Percentiles rank a stretch among this genome's conserved stretches.
These are phyloP conservation scores for Phytophthora litchii DNA, from an alignment of 352 stramenopile genomes.

Conservation along the genomic window DNA sequence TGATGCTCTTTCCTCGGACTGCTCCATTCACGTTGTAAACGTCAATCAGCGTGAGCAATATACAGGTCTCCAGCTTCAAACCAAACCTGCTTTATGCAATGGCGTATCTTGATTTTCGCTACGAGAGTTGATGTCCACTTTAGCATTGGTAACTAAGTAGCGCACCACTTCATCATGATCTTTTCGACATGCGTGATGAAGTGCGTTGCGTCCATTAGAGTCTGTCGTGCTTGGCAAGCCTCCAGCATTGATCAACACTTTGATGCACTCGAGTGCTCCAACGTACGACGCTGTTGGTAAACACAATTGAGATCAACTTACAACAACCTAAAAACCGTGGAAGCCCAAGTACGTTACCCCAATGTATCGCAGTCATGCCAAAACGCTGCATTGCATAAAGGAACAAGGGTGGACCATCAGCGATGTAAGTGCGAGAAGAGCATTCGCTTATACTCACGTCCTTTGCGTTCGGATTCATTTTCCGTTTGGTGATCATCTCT, in stretches of 20 bases:
- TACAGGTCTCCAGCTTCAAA: neutral
- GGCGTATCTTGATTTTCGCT: slow-evolving; percentile 81
- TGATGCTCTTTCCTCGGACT: slow-evolving; percentile 60
- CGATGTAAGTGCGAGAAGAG: too few relatives aligned
- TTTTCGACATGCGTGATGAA: slow-evolving; percentile 81
- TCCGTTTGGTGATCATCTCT: slow-evolving; percentile 54
- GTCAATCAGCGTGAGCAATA: neutral
- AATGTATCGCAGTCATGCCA: slow-evolving; percentile 82
- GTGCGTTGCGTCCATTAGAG: slow-evolving; percentile 65
- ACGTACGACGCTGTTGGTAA: slow-evolving; percentile 54
- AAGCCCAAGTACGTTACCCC: slow-evolving; percentile 57
- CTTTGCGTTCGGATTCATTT: slow-evolving; percentile 55
- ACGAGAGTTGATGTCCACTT: slow-evolving; percentile 60
- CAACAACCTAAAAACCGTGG: neutral
- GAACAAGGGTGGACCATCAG: too few relatives aligned
- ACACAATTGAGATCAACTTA: neutral
- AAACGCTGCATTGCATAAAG: slow-evolving; percentile 58
- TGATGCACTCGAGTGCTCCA: slow-evolving; percentile 55
- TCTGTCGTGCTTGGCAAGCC: slow-evolving; percentile 47
- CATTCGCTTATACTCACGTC: slow-evolving; percentile 46
- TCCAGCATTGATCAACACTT: slow-evolving; percentile 59
- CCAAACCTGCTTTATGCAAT: slow-evolving; percentile 77
- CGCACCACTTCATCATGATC: slow-evolving; percentile 69
- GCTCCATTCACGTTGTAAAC: neutral
- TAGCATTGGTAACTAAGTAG: slow-evolving; percentile 49